phyloP scores from a whole-genome alignment of 768 basidiomycete species.

The Russula griseocarnosa region DNA sequence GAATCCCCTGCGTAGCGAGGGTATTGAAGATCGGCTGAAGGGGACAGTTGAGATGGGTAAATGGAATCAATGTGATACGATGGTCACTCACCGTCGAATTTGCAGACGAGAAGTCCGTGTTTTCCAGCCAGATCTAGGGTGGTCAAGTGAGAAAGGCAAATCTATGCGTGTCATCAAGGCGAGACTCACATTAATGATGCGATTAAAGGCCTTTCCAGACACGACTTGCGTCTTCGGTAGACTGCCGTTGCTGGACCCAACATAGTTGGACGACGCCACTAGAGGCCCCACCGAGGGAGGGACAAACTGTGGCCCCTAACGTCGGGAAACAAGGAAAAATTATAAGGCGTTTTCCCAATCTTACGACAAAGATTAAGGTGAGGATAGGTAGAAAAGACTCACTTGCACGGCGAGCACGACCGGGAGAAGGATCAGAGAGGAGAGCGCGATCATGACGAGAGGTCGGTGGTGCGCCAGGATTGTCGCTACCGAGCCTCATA shows the following conservation, averaged over 20 bases:
- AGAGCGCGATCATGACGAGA: constrained; percentile 12
- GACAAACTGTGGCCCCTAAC: constrained; percentile 33
- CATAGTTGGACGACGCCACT: constrained; percentile 38
- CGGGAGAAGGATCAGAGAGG: constrained; percentile 10
- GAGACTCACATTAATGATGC: constrained; percentile 39
- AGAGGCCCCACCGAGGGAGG: constrained; percentile 33
- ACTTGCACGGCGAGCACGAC: constrained; percentile 13
- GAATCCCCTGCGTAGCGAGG: constrained; percentile 49
- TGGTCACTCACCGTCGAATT: constrained; percentile 19
- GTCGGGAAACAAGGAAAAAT: not conserved
- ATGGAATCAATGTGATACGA: not conserved
- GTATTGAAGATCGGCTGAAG: constrained; percentile 33
- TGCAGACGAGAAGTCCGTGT: constrained; percentile 48
- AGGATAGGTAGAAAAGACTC: not conserved
- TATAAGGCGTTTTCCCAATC: too few species aligned
- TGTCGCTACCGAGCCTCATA: constrained; percentile 1
- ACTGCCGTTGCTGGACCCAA: constrained; percentile 42
- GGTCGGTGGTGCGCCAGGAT: not conserved
- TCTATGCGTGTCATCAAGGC: not conserved
- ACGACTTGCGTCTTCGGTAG: constrained; percentile 40
- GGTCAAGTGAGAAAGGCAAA: not conserved
- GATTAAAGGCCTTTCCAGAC: constrained; percentile 43
- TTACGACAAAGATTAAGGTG: not conserved
- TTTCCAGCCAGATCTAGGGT: constrained; percentile 56
- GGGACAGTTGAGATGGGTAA: constrained; percentile 21